A percentile compares a stretch with the other conserved stretches of the same genome.
phyloP scores from a whole-genome alignment of 768 basidiomycete species.

The Hemileccinum rubropunctum region DNA sequence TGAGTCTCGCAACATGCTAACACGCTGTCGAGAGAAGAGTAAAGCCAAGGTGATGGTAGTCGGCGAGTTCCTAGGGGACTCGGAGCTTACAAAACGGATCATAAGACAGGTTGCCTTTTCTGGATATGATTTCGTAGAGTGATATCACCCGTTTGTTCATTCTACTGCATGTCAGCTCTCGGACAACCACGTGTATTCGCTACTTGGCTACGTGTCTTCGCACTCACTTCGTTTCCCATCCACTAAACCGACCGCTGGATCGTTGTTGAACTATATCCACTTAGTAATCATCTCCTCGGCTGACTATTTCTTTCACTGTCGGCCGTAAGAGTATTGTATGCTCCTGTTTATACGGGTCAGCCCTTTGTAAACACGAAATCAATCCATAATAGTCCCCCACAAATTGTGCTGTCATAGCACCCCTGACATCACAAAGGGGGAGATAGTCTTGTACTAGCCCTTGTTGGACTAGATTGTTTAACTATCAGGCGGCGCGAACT shows the following conservation, averaged over 20 bases:
- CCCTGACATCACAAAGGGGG: slow-evolving; percentile 81
- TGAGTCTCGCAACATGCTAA: slow-evolving; percentile 26
- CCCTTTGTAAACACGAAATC: not conserved
- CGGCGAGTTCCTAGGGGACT: not conserved
- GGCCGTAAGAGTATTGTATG: slow-evolving; percentile 84
- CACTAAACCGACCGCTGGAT: not conserved
- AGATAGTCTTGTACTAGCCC: slow-evolving; percentile 92
- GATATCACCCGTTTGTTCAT: not conserved
- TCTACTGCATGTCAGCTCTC: slow-evolving; percentile 4
- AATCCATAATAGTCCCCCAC: slow-evolving; percentile 39
- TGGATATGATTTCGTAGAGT: slow-evolving; percentile 16
- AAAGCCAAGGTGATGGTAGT: not conserved
- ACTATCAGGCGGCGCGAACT: slow-evolving; percentile 38
- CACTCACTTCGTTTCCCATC: slow-evolving; percentile 6
- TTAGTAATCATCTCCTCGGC: slow-evolving; percentile 80
- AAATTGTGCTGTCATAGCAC: slow-evolving; percentile 93
- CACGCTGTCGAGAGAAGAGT: not conserved
- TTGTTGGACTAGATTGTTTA: slow-evolving; percentile 86
- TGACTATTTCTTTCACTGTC: slow-evolving; percentile 82
- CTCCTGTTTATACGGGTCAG: slow-evolving; percentile 47
- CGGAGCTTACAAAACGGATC: not conserved
- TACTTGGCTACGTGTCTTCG: not conserved
- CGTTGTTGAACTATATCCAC: slow-evolving; percentile 8
- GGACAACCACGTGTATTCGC: not conserved
- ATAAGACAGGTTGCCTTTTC: slow-evolving; percentile 17